Evolutionary conservation across 306 rosid genomes (phyloP), one percentile per base, ranked within the genome.

Genomic region (Vicia villosa): DNA sequence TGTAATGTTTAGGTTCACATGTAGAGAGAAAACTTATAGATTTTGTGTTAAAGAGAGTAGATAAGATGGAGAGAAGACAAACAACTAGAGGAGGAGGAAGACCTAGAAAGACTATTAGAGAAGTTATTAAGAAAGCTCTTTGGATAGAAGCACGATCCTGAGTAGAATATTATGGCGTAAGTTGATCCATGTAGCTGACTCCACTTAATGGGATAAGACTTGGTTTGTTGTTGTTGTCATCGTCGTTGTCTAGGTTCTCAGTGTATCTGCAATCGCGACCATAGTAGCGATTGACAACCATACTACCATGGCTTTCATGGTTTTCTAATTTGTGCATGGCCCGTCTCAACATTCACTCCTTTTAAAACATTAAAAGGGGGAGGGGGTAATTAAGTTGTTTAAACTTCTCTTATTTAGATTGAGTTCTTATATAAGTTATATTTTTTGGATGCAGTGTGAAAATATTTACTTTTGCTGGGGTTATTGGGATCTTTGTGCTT

Each of bases 391-490:
- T 56, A 55, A 55, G 37, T 26, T 26, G 61, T 56, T 61, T 36
- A 61, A 10, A 15, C 11, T 16, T n/a, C 36, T 74, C 32, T 69
- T 61, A 41, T 60, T 68, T 62, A 30, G 30, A 78, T 63, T 50
- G 69, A 78, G 5, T 32, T 61, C 43, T 38, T 16, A 26, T 16
- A 26, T 57, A 17, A 43, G 20, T 50, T 50, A n/a, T 45, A 59
- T 59, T 77, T 77, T 19, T 46, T 69, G 26, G 61, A 24, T 84
- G 96, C 88, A 88, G 97, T 59, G 68, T 94, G 79, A 88, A 85
- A 80, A 70, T 84, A 66, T 91, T 94, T 60, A 38, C 86, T 72
- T 89, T 94, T 60, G 95, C 97, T 65, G 97, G 92, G 83, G 52
- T 87, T 71, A 66, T 94, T 46, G 97, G 99, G 63, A 66, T 94